Percentiles rank a stretch among this genome's conserved stretches.
phyloP scores from a whole-genome alignment of 2,329 filamentous ascomycete genomes.

The Aspergillus sclerotialis region DNA sequence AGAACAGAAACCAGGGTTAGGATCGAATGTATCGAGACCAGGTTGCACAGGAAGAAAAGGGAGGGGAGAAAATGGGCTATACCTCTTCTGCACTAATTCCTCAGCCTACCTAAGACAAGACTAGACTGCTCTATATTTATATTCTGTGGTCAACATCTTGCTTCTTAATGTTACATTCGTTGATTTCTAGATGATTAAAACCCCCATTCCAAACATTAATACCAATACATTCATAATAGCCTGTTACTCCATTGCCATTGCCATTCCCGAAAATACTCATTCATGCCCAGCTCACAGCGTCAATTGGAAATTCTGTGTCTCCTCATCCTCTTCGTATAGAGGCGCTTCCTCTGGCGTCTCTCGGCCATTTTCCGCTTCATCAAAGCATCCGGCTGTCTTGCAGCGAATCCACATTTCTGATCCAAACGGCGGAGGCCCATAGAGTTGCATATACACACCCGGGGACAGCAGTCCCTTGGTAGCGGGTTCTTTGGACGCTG shows the following conservation, averaged over 20 bases:
- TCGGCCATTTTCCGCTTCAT: slow-evolving; percentile 17
- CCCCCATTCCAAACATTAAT: not conserved
- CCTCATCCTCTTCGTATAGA: slow-evolving; percentile 33
- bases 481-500: slow-evolving; percentile 13
- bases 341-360: slow-evolving; percentile 17
- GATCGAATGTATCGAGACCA: too few species aligned
- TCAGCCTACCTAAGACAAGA: too few species aligned
- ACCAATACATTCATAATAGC: too few species aligned
- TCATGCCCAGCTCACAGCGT: slow-evolving; percentile 19
- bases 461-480: slow-evolving; percentile 30
- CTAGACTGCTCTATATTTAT: too few species aligned
- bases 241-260: too few species aligned
- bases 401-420: slow-evolving; percentile 39
- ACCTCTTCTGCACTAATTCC: too few species aligned
- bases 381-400: slow-evolving; percentile 32
- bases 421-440: slow-evolving; percentile 35
- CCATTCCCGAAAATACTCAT: too few species aligned
- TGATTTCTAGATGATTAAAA: not conserved
- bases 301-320: slow-evolving; percentile 33
- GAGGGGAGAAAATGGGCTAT: too few species aligned
- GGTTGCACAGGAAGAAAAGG: not conserved
- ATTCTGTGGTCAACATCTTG: too few species aligned
- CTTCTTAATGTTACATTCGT: too few species aligned
- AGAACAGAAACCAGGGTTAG: too few species aligned
- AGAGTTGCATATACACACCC: slow-evolving; percentile 36